Base-by-base conservation (phyloP, 352 stramenopile species). In the Pythium dissimile region DNA sequence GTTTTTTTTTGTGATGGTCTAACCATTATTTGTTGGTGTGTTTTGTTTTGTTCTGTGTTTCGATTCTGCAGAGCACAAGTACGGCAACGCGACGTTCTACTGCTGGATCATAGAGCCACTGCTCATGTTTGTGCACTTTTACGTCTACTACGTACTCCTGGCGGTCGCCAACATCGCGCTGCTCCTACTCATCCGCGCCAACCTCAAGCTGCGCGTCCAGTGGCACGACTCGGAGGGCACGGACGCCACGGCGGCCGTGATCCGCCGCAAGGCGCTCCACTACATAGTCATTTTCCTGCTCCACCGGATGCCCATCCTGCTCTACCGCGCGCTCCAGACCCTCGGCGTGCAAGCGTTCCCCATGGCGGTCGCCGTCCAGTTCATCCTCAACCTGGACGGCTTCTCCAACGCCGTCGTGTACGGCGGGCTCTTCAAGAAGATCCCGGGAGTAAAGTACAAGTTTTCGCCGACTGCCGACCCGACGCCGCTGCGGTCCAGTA, bases 71-170 rank as follows among this genome's bases (percentile, higher is more conserved):
- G 80, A 64, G 24, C 62, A 84, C 56, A 73, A 76, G 38, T 89
- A 89, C 53, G 82, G 82, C 3, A 77, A 92, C 62, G 75, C 82
- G 38, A 92, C 80, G 38, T 92, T 92, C 66, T 92, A 81, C 63
- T 94, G 84, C 68, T 94, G 80, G 80, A 66, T 94, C 45, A 64
- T 69, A 23, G 75, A 91, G 21, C 75, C 82, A 23, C 57, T 69
- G 18, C 70, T 75, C 57, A 84, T 89, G 66, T 83, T 92, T 30
- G 43, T 86, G 7, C 86, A 89, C 35, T 94, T 90, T 59, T 91
- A 92, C 58, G 43, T 76, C 30, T 86, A 88, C 55, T 88, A 90
- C 50, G 44, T 83, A 27, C 42, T 77, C 47, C 75, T 88, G 64
- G 72, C 88, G 37, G 59, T 87, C 27, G 83, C 90, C 60, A 92